phyloP scores from a whole-genome alignment of 1,284 basidiomycete genomes.

The Naganishia liquefaciens region DNA sequence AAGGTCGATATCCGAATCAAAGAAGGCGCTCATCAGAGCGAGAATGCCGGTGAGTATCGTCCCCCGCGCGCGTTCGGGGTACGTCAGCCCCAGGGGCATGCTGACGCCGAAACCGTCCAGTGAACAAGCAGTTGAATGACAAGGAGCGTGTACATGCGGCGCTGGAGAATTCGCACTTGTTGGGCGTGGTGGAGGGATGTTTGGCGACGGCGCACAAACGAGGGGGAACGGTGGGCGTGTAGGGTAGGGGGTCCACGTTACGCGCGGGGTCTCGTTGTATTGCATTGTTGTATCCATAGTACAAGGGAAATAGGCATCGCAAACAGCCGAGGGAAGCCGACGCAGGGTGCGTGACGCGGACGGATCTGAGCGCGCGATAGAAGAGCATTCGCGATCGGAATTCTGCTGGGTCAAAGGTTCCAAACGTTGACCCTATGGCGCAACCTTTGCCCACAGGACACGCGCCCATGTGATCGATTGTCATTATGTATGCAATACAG shows the following conservation, averaged over 20 bases:
- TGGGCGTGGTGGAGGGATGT: slow-evolving; percentile 87
- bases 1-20: slow-evolving; percentile 94
- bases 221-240: slow-evolving; percentile 38
- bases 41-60: slow-evolving; percentile 67
- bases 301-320: no score
- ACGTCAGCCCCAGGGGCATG: no score
- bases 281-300: slow-evolving; percentile 14
- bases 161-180: slow-evolving; percentile 82
- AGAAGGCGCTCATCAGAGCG: slow-evolving; percentile 92
- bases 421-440: no score
- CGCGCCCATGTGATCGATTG: no score
- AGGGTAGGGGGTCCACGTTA: background rate
- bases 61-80: no score
- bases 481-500: slow-evolving; percentile 25
- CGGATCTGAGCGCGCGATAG: no score
- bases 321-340: no score
- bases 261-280: slow-evolving; percentile 2
- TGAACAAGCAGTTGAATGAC: slow-evolving; percentile 98
- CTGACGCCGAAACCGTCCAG: slow-evolving; percentile 57
- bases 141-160: slow-evolving; percentile 98
- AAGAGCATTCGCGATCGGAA: no score
- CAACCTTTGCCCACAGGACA: no score
- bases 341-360: no score
- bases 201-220: slow-evolving; percentile 61
- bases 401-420: no score